These are phyloP conservation scores for Cordyceps cateniannulata DNA, from an alignment of 2,329 filamentous ascomycete genomes.

Conservation along the genomic window DNA sequence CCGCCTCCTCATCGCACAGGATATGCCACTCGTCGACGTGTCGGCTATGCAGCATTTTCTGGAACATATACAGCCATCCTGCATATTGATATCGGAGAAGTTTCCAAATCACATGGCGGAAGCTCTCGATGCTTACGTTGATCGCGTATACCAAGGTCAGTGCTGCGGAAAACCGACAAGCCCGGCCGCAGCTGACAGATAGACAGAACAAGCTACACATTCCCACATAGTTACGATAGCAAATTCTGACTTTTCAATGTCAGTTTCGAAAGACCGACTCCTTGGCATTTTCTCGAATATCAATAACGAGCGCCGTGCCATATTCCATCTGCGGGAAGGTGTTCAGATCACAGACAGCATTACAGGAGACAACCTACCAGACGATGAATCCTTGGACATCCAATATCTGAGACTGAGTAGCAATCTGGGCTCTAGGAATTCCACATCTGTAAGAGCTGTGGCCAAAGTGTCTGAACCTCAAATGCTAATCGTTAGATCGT, in stretches of 20 bases:
- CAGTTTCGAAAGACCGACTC: not conserved
- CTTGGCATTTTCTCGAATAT: not conserved
- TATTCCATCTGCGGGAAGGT: not conserved
- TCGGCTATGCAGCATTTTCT: constrained; percentile 60
- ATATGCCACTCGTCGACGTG: constrained; percentile 62
- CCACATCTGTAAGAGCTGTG: not conserved
- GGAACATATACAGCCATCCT: constrained; percentile 48
- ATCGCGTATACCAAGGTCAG: constrained; percentile 13
- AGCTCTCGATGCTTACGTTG: constrained; percentile 21
- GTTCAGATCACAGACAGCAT: not conserved
- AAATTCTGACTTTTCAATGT: not conserved
- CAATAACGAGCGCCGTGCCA: not conserved
- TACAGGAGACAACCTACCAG: no score
- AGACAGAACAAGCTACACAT: not conserved
- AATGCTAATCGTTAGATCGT: constrained; percentile 48
- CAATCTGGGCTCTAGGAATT: not conserved
- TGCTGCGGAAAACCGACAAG: not conserved
- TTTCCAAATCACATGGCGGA: constrained; percentile 34
- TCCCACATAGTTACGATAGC: not conserved
- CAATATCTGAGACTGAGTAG: not conserved
- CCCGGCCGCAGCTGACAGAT: not conserved
- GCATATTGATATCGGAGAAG: constrained; percentile 45
- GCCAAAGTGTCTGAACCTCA: not conserved
- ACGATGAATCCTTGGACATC: not conserved
- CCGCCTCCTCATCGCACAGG: constrained; percentile 68